Evolutionary conservation across 306 rosid genomes (phyloP).

Genomic region (Cucurbita maxima): DNA sequence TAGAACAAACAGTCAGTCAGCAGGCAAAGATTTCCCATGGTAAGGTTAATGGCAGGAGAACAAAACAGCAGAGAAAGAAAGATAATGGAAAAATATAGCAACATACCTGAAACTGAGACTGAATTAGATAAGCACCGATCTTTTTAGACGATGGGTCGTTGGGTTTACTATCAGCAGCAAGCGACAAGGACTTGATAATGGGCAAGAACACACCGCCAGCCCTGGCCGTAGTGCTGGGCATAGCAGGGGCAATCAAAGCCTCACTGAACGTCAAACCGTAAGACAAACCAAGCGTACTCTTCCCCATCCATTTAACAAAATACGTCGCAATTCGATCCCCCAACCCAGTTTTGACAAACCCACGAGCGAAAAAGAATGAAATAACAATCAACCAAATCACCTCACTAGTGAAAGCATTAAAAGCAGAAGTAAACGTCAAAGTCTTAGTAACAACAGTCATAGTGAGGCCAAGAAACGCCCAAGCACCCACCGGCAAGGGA

Average conservation of each 20-base stretch:
- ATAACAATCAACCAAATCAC: slow-evolving; percentile 94
- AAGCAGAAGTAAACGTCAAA: slow-evolving; percentile 51
- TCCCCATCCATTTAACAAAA: slow-evolving; percentile 81
- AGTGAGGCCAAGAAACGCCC: slow-evolving; percentile 83
- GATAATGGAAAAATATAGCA: neutral
- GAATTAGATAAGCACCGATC: slow-evolving; percentile 71
- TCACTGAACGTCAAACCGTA: slow-evolving; percentile 82
- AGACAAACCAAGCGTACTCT: slow-evolving; percentile 72
- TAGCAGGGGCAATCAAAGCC: slow-evolving; percentile 82
- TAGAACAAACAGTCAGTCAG: neutral
- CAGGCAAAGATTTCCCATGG: neutral
- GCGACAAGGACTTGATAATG: slow-evolving; percentile 64
- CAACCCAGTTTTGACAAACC: slow-evolving; percentile 82
- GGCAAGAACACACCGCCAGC: slow-evolving; percentile 98
- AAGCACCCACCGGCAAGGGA: slow-evolving; percentile 90
- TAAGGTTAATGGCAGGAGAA: neutral
- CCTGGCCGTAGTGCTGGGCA: slow-evolving; percentile 95
- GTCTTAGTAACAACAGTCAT: slow-evolving; percentile 49
- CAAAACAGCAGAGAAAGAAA: neutral
- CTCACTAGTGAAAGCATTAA: slow-evolving; percentile 74
- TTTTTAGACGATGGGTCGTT: slow-evolving; percentile 38
- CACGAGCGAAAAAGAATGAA: slow-evolving; percentile 94
- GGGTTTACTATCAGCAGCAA: slow-evolving; percentile 74
- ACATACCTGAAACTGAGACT: slow-evolving; percentile 80
- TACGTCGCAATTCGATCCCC: slow-evolving; percentile 87